Evolutionary conservation across 768 basidiomycete genomes (phyloP).

Genomic region (Lactarius akahatsu): DNA sequence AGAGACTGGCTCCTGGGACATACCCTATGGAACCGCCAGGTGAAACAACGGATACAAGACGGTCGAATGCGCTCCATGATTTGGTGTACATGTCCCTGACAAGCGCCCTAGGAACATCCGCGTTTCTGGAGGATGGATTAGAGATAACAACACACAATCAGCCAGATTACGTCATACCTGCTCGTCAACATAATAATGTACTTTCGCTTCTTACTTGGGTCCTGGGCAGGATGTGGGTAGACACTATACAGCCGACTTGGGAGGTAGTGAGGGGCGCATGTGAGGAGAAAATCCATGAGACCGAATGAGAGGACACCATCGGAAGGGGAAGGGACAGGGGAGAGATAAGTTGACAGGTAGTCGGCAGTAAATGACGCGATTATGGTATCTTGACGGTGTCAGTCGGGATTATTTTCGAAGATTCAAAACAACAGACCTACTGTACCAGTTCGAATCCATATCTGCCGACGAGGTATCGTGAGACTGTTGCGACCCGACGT

Average conservation of each 20-base stretch:
- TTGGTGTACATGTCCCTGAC: constrained; percentile 92
- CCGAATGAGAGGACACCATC: constrained; percentile 81
- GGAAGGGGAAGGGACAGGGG: constrained; percentile 64
- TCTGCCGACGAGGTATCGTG: constrained; percentile 74
- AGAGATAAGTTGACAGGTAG: constrained; percentile 74
- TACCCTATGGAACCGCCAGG: constrained; percentile 88
- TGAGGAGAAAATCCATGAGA: constrained; percentile 74
- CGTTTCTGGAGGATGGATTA: constrained; percentile 54
- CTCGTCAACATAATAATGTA: constrained; percentile 65
- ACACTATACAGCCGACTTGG: constrained; percentile 74
- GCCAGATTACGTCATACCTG: constrained; percentile 45
- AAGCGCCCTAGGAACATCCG: constrained; percentile 78
- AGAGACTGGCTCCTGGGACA: constrained; percentile 31
- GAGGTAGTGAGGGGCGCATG: constrained; percentile 71
- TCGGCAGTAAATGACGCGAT: constrained; percentile 77
- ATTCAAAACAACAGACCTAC: constrained; percentile 18
- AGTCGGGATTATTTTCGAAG: background rate
- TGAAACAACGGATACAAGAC: constrained; percentile 85
- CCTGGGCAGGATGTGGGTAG: constrained; percentile 81
- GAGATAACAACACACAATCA: background rate
- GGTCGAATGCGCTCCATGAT: constrained; percentile 89
- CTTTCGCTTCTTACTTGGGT: constrained; percentile 66
- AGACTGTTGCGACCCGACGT: constrained; percentile 61
- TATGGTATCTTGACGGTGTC: constrained; percentile 53
- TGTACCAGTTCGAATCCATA: constrained; percentile 80